Conservation (phyloP, 768 basidiomycete genomes). For the Calocera cornea region DNA sequence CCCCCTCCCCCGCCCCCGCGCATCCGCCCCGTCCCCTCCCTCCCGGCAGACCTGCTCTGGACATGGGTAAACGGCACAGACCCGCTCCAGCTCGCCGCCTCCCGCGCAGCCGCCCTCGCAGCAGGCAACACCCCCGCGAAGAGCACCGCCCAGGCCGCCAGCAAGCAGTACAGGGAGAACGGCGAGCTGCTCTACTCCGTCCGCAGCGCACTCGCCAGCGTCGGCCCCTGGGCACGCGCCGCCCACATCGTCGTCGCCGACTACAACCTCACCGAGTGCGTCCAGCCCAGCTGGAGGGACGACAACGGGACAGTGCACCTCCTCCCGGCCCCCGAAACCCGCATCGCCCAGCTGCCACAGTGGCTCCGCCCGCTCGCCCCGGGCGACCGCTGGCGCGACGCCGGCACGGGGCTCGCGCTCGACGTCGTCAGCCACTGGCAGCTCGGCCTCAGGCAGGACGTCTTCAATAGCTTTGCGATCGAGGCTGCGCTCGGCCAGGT, state of each 20-base stretch:
- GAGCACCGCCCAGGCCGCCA: not conserved
- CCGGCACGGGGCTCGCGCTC: not conserved
- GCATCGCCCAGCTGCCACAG: conserved; percentile 30
- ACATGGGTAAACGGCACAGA: conserved; percentile 18
- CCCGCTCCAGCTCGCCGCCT: conserved; percentile 8
- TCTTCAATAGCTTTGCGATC: conserved; percentile 20
- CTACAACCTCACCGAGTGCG: conserved; percentile 11
- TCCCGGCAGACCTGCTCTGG: conserved; percentile 12
- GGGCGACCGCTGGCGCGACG: not conserved
- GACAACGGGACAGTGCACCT: not conserved
- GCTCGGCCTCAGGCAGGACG: conserved; percentile 7
- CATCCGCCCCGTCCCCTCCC: not conserved
- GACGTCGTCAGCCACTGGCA: conserved; percentile 10
- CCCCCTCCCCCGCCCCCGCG: not conserved
- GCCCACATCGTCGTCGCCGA: conserved; percentile 17
- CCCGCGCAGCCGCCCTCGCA: conserved; percentile 5
- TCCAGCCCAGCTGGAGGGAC: not conserved
- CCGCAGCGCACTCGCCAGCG: conserved; percentile 14
- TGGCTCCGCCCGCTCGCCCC: conserved; percentile 22
- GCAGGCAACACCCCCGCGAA: conserved; percentile 2
- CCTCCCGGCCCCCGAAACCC: not conserved
- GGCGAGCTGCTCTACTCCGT: conserved; percentile 20
- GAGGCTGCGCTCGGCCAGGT: conserved; percentile 16
- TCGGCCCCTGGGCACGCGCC: conserved; percentile 3
- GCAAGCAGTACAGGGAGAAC: conserved; percentile 13